phyloP scores from a whole-genome alignment of 2,329 filamentous ascomycete species.

The Tolypocladium endophyticum region DNA sequence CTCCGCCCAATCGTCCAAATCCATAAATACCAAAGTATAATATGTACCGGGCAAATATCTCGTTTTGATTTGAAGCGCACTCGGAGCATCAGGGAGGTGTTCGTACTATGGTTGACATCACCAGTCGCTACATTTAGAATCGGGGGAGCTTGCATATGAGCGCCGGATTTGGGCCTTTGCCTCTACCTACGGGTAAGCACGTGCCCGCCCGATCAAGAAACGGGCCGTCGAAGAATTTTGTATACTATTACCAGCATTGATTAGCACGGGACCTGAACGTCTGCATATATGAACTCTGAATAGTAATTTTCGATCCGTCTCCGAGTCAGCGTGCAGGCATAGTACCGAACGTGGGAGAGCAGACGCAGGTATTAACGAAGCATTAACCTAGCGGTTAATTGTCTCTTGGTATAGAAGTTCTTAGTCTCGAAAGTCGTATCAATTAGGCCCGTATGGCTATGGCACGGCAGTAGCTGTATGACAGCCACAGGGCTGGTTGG shows the following conservation, averaged over 20 bases:
- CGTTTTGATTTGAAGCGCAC: background rate
- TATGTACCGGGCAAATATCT: background rate
- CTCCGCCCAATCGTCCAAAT: background rate
- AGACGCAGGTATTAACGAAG: too few relatives aligned
- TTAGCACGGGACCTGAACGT: background rate
- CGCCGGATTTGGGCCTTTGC: background rate
- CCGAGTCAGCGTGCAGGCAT: too few relatives aligned
- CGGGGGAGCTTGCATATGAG: background rate
- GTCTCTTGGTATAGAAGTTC: too few relatives aligned
- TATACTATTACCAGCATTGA: background rate
- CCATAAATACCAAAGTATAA: background rate
- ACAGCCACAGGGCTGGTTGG: too few relatives aligned
- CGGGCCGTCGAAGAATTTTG: background rate
- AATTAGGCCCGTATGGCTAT: too few relatives aligned
- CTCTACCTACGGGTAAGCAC: background rate
- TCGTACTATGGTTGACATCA: background rate
- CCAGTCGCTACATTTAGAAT: background rate
- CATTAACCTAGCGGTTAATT: too few relatives aligned
- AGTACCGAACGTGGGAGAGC: too few relatives aligned
- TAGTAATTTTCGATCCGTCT: background rate
- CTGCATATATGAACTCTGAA: background rate
- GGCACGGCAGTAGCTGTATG: too few relatives aligned
- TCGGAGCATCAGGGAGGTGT: background rate
- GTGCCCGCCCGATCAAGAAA: background rate
- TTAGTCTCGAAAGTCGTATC: too few relatives aligned